Base-by-base conservation (phyloP, 148 eudicot species). In the Euryodendron excelsum region DNA sequence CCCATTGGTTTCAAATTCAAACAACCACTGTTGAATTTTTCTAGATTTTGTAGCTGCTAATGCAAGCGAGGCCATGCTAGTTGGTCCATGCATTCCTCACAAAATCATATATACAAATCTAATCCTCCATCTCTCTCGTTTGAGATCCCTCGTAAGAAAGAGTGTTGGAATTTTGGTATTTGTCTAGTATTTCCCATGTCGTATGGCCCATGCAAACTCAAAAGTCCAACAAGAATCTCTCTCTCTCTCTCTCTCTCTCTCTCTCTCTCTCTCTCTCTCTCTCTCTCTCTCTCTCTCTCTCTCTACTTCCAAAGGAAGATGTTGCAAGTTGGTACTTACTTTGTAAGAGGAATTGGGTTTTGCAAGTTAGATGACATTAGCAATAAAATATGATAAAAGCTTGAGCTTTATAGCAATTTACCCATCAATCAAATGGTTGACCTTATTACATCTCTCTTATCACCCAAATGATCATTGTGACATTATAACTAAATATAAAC, bases 381-480 rank as follows among this genome's bases (percentile, higher is more conserved):
- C 60, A 56, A 21, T 18, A 20, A 56, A 56, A 56, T 56, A 18
- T 21, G 20, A 5, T 20, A 18, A 18, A 56, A 3, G 25, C 9
- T 10, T 48, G 17, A 10, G 14, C 14, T 48, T 2, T 65, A 78
- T 25, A 47, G 17, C 36, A 68, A 56, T 39, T 28, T 56, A 69
- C 48, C 60, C n/a, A 79, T n/a, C 36, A 55, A 55, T 75, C 60
- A 31, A 44, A 68, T 45, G 77, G 82, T 80, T 80, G 82, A 80
- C 75, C 18, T 4, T 3, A 8, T 56, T n/a, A 56, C 25, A 20
- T 56, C 60, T 3, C 60, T 3, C 4, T 3, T 4, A 20, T 11
- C 60, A 20, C 27, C 4, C 5, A 56, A 56, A 18, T 56, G 60
- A 56, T n/a, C n/a, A n/a, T n/a, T 20, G 25, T 56, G 60, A 20